phyloP scores from a whole-genome alignment of 257 asterid genomes.

The Anisodus tanguticus region DNA sequence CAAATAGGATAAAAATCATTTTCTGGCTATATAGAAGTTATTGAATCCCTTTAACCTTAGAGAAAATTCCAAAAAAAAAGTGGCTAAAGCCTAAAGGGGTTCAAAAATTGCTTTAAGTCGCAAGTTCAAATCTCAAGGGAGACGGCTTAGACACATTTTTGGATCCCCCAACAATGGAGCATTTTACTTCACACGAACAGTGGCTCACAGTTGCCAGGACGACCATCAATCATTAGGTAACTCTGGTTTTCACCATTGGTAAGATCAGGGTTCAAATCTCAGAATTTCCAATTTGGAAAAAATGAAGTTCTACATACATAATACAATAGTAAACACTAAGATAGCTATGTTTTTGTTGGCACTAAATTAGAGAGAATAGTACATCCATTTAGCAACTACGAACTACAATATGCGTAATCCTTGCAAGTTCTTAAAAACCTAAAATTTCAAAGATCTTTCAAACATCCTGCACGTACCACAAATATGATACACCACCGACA shows the following conservation, averaged over 20 bases:
- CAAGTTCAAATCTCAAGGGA: neutral
- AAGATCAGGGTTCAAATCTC: constrained; percentile 16
- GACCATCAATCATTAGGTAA: neutral
- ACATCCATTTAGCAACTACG: constrained; percentile 1
- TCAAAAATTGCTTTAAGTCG: neutral
- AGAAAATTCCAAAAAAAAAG: neutral
- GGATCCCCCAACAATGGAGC: neutral
- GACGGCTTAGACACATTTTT: neutral
- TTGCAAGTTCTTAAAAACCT: neutral
- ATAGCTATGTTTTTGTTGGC: neutral
- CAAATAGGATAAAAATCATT: neutral
- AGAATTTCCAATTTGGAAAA: constrained; percentile 10
- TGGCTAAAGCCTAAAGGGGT: neutral
- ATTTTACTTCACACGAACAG: neutral
- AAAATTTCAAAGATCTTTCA: neutral
- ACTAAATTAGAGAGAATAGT: neutral
- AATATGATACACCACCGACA: constrained; percentile 11
- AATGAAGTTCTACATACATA: neutral
- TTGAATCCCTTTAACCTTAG: neutral
- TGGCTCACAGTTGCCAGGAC: neutral
- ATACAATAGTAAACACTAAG: neutral
- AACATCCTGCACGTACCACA: constrained; percentile 4
- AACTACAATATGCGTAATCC: neutral
- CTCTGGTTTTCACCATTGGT: neutral
- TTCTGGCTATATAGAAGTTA: neutral